Percentiles rank a stretch among this genome's conserved stretches.
These are phyloP conservation scores for Fusarium miscanthi DNA, from an alignment of 2,329 filamentous ascomycete species.

Conservation along the genomic window DNA sequence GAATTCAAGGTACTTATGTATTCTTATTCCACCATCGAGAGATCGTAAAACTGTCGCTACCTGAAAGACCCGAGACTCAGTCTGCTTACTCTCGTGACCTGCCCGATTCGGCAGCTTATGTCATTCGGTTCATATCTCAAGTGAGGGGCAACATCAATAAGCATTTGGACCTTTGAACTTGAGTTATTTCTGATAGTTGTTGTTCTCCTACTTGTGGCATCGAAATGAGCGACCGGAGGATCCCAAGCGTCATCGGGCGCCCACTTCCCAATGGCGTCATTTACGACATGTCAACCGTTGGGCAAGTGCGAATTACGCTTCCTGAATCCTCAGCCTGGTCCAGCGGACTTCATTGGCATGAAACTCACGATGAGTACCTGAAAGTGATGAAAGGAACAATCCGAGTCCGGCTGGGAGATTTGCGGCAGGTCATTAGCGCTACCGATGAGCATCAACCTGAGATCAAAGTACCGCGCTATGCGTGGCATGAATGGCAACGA, in stretches of 20 bases:
- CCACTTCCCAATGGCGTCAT: slow-evolving; percentile 34
- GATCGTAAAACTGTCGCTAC: too few relatives aligned
- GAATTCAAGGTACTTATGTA: accelerated
- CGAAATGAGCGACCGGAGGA: not conserved
- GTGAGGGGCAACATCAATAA: not conserved
- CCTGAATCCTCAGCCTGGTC: slow-evolving; percentile 58
- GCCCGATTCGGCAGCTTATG: not conserved
- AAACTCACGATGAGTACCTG: slow-evolving; percentile 59
- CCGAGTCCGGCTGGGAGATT: slow-evolving; percentile 35
- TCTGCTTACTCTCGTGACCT: not conserved
- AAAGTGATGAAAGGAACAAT: slow-evolving; percentile 54
- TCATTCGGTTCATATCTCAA: not conserved
- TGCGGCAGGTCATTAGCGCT: slow-evolving; percentile 34
- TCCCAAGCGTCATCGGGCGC: slow-evolving; percentile 7
- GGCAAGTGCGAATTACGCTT: slow-evolving; percentile 56
- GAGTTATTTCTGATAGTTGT: not conserved
- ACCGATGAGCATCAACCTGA: slow-evolving; percentile 37
- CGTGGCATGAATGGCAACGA: slow-evolving; percentile 60
- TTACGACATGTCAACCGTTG: slow-evolving; percentile 51
- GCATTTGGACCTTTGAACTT: accelerated
- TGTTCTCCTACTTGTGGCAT: accelerated
- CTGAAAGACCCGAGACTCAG: too few relatives aligned
- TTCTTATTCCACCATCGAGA: not conserved
- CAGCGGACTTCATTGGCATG: slow-evolving; percentile 62
- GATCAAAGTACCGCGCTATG: slow-evolving; percentile 50